These are phyloP conservation scores for Eragrostis curvula DNA, from an alignment of 176 grass and related monocot species.

Conservation along the genomic window DNA sequence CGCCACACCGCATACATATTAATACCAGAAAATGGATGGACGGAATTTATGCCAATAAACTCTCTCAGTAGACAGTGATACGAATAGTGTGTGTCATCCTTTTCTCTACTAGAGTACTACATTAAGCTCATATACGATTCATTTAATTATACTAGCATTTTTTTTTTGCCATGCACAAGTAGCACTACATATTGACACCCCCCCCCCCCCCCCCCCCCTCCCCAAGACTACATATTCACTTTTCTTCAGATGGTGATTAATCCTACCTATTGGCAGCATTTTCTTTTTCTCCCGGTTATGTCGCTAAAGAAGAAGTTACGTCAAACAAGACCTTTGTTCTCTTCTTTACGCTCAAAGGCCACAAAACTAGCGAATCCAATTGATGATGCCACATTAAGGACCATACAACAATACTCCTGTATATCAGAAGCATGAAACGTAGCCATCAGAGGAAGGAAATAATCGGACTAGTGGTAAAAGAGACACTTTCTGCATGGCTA, in stretches of 20 bases:
- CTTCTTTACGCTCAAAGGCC: neutral
- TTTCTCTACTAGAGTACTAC: neutral
- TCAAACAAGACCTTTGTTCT: neutral
- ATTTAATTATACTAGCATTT: neutral
- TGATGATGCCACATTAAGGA: neutral
- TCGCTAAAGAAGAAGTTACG: neutral
- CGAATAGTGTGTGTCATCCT: too few species aligned
- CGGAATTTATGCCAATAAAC: neutral
- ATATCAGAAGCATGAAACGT: neutral
- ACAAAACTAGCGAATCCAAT: neutral
- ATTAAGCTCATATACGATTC: neutral
- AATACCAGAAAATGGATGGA: neutral
- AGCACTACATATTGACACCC: too few species aligned
- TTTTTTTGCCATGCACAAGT: neutral
- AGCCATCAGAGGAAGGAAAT: neutral
- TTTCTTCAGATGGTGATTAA: too few species aligned
- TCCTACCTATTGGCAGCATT: neutral
- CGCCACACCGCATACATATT: too few species aligned
- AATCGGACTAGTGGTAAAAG: neutral
- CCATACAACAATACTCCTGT: conserved; percentile 3
- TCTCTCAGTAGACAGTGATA: neutral
- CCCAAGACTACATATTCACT: too few species aligned
- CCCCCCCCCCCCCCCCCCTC: too few species aligned
- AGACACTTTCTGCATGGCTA: conserved; percentile 36
- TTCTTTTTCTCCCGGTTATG: neutral